These are phyloP conservation scores for Nigrograna mackinnonii DNA, from an alignment of 2,329 filamentous ascomycete species.

Conservation along the genomic window DNA sequence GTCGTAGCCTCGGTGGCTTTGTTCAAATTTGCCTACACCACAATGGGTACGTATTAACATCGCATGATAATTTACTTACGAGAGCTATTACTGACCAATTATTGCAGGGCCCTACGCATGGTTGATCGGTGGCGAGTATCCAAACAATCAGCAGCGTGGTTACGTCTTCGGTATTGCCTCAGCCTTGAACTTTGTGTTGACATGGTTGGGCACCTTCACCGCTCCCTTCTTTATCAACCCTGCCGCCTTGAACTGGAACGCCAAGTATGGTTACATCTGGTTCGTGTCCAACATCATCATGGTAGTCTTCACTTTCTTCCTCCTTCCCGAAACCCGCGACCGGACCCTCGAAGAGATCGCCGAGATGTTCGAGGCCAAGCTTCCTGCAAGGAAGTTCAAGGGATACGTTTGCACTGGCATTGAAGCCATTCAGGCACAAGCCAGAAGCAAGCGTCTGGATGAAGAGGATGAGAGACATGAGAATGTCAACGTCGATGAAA, in stretches of 20 bases:
- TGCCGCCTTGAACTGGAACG: slow-evolving; percentile 55
- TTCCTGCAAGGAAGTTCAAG: slow-evolving; percentile 6
- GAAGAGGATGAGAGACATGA: neutral
- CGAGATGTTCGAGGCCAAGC: slow-evolving; percentile 5
- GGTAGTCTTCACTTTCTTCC: slow-evolving; percentile 15
- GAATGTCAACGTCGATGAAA: neutral
- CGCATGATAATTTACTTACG: too few relatives aligned
- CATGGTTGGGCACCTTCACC: slow-evolving; percentile 58
- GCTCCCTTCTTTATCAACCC: slow-evolving; percentile 62
- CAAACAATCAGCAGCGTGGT: slow-evolving; percentile 25
- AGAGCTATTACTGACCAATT: neutral
- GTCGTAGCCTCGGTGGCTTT: slow-evolving; percentile 1
- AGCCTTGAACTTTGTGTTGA: slow-evolving; percentile 16
- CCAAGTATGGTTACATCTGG: slow-evolving; percentile 46
- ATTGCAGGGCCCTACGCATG: slow-evolving; percentile 32
- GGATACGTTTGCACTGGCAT: slow-evolving; percentile 4
- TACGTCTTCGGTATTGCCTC: slow-evolving; percentile 21
- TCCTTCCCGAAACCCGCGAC: slow-evolving; percentile 48
- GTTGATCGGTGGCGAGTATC: slow-evolving; percentile 21
- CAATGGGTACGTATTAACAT: neutral
- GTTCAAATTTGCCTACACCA: slow-evolving; percentile 3
- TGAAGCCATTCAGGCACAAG: neutral
- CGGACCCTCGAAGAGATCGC: slow-evolving; percentile 12
- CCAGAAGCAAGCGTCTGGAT: neutral
- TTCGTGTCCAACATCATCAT: slow-evolving; percentile 34